phyloP scores from a whole-genome alignment of 495 filamentous ascomycete genomes.

The Penicillium crystallinum region DNA sequence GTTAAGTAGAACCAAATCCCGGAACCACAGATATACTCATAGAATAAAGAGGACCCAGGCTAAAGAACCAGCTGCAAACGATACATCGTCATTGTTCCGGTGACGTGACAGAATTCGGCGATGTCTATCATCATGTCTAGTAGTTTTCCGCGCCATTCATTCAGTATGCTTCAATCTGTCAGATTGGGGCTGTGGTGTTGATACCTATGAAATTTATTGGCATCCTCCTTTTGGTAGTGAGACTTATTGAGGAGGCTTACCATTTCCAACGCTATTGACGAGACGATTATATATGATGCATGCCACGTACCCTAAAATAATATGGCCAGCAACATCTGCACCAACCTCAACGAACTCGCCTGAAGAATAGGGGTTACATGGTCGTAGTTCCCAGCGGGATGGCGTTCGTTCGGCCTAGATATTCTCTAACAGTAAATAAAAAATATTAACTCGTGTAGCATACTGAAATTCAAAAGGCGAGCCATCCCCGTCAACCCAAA shows the following conservation, averaged over 20 bases:
- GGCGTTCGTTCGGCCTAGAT: conserved; percentile 52
- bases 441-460: too few relatives aligned
- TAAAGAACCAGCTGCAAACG: conserved; percentile 38
- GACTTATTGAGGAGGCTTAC: too few relatives aligned
- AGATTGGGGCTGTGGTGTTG: conserved; percentile 61
- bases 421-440: conserved; percentile 53
- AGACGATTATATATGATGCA: not conserved
- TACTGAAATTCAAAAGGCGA: conserved; percentile 56
- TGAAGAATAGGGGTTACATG: conserved; percentile 61
- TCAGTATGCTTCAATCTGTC: conserved; percentile 60
- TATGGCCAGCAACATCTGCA: conserved; percentile 59
- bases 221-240: not conserved
- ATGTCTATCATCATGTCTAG: conserved; percentile 59
- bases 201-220: conserved; percentile 18
- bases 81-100: conserved; percentile 55
- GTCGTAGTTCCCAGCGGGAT: conserved; percentile 52
- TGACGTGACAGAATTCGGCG: conserved; percentile 48
- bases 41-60: conserved; percentile 51
- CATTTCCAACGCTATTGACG: conserved; percentile 52
- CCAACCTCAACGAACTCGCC: conserved; percentile 47
- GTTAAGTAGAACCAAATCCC: too few relatives aligned
- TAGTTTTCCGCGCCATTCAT: conserved; percentile 54
- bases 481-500: conserved; percentile 54
- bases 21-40: too few relatives aligned
- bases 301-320: conserved; percentile 38